phyloP scores from a whole-genome alignment of 768 basidiomycete species.

The Sistotremastrum suecicum region DNA sequence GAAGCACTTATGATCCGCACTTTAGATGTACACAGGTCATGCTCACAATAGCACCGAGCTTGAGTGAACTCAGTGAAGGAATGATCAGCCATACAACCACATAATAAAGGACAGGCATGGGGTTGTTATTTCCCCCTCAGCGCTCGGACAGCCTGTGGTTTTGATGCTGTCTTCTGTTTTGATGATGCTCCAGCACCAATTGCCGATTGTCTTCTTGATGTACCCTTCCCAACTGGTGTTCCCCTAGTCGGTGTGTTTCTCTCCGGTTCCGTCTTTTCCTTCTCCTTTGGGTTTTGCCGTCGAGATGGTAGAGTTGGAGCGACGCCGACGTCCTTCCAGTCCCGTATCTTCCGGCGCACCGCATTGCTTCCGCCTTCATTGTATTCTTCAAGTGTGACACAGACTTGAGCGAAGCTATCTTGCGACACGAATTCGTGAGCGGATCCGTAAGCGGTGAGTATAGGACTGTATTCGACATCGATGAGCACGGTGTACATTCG shows the following conservation, averaged over 20 bases:
- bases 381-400: constrained; percentile 74
- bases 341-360: constrained; percentile 59
- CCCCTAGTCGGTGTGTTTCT: constrained; percentile 16
- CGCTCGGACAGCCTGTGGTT: too few species aligned
- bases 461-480: constrained; percentile 30
- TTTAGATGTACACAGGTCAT: too few species aligned
- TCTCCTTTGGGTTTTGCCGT: constrained; percentile 13
- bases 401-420: constrained; percentile 33
- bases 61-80: too few species aligned
- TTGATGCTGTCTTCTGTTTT: too few species aligned
- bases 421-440: constrained; percentile 43
- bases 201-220: too few species aligned
- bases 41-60: too few species aligned
- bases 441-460: constrained; percentile 49
- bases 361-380: constrained; percentile 68
- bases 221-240: background rate
- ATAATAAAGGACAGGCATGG: too few species aligned
- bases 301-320: too few species aligned
- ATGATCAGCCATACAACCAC: too few species aligned
- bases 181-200: too few species aligned
- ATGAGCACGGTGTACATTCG: background rate
- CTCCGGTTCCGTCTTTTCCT: constrained; percentile 12
- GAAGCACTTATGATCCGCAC: too few species aligned
- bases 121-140: too few species aligned
- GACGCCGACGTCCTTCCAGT: constrained; percentile 30